phyloP scores from a whole-genome alignment of 805 yeast species.

The Barnettozyma populi region DNA sequence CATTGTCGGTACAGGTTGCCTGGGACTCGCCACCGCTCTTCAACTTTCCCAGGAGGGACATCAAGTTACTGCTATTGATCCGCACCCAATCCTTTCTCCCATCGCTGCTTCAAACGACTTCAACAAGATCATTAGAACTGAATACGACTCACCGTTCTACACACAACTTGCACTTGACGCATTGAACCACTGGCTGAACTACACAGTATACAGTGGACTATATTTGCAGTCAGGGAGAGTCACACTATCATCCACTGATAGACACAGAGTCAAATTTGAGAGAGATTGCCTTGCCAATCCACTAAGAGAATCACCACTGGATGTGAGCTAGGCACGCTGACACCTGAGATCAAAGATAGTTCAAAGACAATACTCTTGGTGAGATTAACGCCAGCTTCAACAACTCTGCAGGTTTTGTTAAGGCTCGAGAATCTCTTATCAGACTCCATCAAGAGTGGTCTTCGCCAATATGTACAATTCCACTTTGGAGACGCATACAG shows the following conservation, averaged over 20 bases:
- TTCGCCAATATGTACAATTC: conserved; percentile 30
- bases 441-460: conserved; percentile 28
- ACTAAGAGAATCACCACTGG: conserved; percentile 29
- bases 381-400: conserved; percentile 29
- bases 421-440: conserved; percentile 34
- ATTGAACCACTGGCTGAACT: conserved; percentile 31
- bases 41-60: conserved; percentile 29
- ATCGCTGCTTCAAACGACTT: conserved; percentile 44
- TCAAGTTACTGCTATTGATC: conserved; percentile 35
- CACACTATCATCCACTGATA: conserved; percentile 29
- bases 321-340: conserved; percentile 24
- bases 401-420: conserved; percentile 39
- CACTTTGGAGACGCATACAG: conserved; percentile 29
- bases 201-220: conserved; percentile 29
- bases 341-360: no score
- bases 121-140: conserved; percentile 45
- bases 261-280: conserved; percentile 34
- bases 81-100: conserved; percentile 37
- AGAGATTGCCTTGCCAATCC: conserved; percentile 7
- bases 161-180: conserved; percentile 42
- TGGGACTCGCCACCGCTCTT: not conserved
- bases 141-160: conserved; percentile 39
- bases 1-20: not conserved
- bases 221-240: conserved; percentile 40
- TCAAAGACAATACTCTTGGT: conserved; percentile 21